Base-by-base conservation (phyloP, 2,329 filamentous ascomycete species). In the Bisporella sp. region DNA sequence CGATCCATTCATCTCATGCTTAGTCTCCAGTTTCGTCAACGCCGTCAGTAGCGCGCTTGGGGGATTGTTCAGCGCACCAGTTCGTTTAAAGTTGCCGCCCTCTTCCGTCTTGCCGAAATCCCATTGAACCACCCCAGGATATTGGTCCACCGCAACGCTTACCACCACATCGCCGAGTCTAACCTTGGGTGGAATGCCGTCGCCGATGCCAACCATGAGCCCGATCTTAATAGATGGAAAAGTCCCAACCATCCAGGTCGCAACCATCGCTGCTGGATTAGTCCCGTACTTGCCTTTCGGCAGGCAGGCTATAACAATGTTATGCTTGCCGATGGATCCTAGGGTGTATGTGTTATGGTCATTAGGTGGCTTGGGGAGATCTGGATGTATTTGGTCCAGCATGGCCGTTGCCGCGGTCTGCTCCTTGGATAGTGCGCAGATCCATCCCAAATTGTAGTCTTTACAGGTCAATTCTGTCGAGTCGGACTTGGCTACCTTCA, bases 401-500 rank as follows among this genome's bases (percentile, higher is more conserved):
- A 58, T 49, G 5, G 46, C 46, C 11, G 6, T 28, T 41, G 57
- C 56, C 6, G 51, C 54, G 12, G 39, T 45, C n/a, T 49, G 13
- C 42, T 59, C 56, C 3, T 33, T 43, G 12, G 48, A 51, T n/a
- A 59, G 37, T 30, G 56, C 56, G 40, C 54, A 58, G 33, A 58
- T 50, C 57, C 57, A 59, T n/a, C 55, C 57, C 7, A 59, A 47
- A 3, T 50, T 57, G 32, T 54, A 58, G 21, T 57, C n/a, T n/a
- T n/a, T n/a, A n/a, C n/a, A n/a, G n/a, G n/a, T n/a, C n/a, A n/a
- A n/a, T n/a, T n/a, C n/a, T n/a, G n/a, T n/a, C n/a, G n/a, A n/a
- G n/a, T n/a, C n/a, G n/a, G n/a, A n/a, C n/a, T n/a, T n/a, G n/a
- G n/a, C n/a, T n/a, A n/a, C n/a, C n/a, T n/a, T n/a, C n/a, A n/a